These are phyloP conservation scores for Whalleya microplaca DNA, from an alignment of 2,329 filamentous ascomycete genomes.

Conservation along the genomic window DNA sequence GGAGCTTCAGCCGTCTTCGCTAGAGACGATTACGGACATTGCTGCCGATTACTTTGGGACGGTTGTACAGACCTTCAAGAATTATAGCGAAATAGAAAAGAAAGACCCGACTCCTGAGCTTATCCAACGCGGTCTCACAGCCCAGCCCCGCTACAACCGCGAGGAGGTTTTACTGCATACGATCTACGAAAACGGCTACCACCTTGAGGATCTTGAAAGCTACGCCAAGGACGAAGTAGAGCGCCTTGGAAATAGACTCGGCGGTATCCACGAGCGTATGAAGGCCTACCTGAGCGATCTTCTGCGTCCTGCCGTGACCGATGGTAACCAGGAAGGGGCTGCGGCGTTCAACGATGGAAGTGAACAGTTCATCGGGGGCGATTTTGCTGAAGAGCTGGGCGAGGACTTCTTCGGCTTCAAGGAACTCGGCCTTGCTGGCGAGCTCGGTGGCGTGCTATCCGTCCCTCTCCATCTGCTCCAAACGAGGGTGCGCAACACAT, in stretches of 20 bases:
- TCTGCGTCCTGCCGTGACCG: constrained; percentile 82
- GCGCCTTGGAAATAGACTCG: constrained; percentile 76
- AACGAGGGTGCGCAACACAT: constrained; percentile 83
- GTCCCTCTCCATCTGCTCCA: constrained; percentile 95
- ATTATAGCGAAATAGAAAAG: constrained; percentile 84
- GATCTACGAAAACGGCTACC: constrained; percentile 80
- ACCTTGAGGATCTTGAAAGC: constrained; percentile 77
- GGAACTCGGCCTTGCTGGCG: constrained; percentile 87
- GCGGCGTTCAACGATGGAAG: constrained; percentile 95
- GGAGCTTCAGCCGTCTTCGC: constrained; percentile 91
- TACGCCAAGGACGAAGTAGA: constrained; percentile 97
- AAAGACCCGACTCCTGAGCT: constrained; percentile 55
- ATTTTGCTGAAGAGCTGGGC: constrained; percentile 96
- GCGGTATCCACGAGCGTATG: constrained; percentile 90
- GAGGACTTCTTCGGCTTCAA: constrained; percentile 99
- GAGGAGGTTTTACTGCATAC: constrained; percentile 90
- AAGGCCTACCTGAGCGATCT: constrained; percentile 91
- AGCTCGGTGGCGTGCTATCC: constrained; percentile 86
- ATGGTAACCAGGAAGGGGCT: constrained; percentile 77
- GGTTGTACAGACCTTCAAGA: constrained; percentile 75
- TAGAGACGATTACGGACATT: constrained; percentile 88
- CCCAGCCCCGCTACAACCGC: constrained; percentile 71
- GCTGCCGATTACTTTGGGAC: constrained; percentile 90
- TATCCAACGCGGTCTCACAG: constrained; percentile 46
- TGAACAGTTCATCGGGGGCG: constrained; percentile 94